A percentile compares a stretch with the other conserved stretches of the same genome.
These are phyloP conservation scores for Saitoella complicata DNA, from an alignment of 805 yeast genomes.

Conservation along the genomic window DNA sequence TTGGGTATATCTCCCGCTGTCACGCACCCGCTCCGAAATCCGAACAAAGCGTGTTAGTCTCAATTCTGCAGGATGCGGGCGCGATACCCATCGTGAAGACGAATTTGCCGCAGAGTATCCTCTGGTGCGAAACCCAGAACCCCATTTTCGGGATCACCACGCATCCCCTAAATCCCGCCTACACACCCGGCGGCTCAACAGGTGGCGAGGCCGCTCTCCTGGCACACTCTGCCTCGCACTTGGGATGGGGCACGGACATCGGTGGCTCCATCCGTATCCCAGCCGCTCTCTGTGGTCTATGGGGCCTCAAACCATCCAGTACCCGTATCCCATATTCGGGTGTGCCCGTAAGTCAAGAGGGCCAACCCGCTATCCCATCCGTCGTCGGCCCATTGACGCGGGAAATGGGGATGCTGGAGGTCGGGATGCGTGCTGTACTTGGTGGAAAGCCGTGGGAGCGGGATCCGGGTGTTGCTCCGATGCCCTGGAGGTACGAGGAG, in stretches of 20 bases:
- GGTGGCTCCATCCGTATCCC: slow-evolving; percentile 41
- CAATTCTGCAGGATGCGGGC: slow-evolving; percentile 28
- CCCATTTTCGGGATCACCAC: slow-evolving; percentile 31
- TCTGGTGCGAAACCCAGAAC: slow-evolving; percentile 27
- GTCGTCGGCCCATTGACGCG: slow-evolving; percentile 39
- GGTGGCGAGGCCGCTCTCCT: slow-evolving; percentile 43
- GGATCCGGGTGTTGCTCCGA: slow-evolving; percentile 33
- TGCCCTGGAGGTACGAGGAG: slow-evolving; percentile 33
- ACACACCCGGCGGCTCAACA: slow-evolving; percentile 38
- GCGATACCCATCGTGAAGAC: slow-evolving; percentile 43
- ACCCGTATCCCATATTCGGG: slow-evolving; percentile 2
- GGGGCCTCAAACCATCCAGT: slow-evolving; percentile 26
- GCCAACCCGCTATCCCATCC: slow-evolving; percentile 16
- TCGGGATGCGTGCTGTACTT: slow-evolving; percentile 26
- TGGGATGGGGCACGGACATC: slow-evolving; percentile 41
- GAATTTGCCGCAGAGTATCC: slow-evolving; percentile 29
- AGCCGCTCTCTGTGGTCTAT: slow-evolving; percentile 28
- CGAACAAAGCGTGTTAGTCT: neutral
- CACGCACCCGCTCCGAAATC: neutral
- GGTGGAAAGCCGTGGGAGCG: slow-evolving; percentile 35
- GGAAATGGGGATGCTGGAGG: slow-evolving; percentile 32
- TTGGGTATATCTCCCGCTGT: slow-evolving; percentile 9
- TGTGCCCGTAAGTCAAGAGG: neutral
- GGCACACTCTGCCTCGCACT: slow-evolving; percentile 28
- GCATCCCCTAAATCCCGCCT: slow-evolving; percentile 29